Evolutionary conservation across 2,329 filamentous ascomycete species (phyloP), one percentile per base, ranked within the genome.

Genomic region (Scytalidium sp.): DNA sequence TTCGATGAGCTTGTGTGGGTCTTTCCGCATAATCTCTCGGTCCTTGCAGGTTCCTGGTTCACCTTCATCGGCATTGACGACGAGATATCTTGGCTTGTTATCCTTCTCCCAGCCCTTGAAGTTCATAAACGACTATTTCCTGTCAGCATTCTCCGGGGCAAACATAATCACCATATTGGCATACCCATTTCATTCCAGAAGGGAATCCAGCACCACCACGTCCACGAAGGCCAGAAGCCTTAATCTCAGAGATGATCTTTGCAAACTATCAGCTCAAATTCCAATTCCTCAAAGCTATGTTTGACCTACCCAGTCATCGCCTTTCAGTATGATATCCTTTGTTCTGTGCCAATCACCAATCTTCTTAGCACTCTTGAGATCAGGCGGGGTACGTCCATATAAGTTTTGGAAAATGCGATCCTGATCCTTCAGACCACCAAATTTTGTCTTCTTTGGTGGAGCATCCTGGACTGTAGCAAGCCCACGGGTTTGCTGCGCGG

Each of bases 281-380:
- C 46, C 21, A 19, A n/a, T n/a, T 41, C 22, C 11, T 19, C 19
- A 43, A 49, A 43, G 23, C 40, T 39, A 32, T 41, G 9, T 29
- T 22, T 11, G 43, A 56, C 66, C 60, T 70, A 85, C 82, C 86
- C 94, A 99, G 65, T 99, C 93, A 73, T 99, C 90, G 50, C 94
- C 94, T 80, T 99, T 99, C 61, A 90, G 75, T 52, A 99, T 73
- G 51, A 99, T 99, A 71, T 99, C 94, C 81, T 99, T 99, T 49
- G 94, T 99, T 81, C 95, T 96, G 78, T 99, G 84, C 94, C 94
- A 99, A 72, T 97, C 94, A 62, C 94, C 94, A 80, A 96, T 96
- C 76, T 96, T 96, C 85, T 90, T 92, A 47, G 94, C 92, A 67
- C 85, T 90, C 78, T 94, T 93, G 62, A 99, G 75, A 70, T 97